phyloP scores from a whole-genome alignment of 1,284 basidiomycete genomes.

The Pisolithus thermaeus region DNA sequence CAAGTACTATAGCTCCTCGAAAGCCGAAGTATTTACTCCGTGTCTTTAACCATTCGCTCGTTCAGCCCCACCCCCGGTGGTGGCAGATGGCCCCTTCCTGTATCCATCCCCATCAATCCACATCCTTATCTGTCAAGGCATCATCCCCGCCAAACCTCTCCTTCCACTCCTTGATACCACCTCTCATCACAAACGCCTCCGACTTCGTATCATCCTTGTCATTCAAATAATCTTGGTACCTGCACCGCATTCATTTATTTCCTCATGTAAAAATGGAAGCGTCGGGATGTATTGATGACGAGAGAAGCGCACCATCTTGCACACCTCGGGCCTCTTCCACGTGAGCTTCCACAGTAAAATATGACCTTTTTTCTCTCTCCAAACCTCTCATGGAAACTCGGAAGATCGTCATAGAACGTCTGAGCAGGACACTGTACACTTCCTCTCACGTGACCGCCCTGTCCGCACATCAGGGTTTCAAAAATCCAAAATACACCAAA shows the following conservation, averaged over 20 bases:
- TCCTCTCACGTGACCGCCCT: slow-evolving; percentile 29
- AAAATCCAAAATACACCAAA: neutral
- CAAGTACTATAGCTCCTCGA: no score
- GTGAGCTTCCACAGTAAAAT: slow-evolving; percentile 27
- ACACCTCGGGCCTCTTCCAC: slow-evolving; percentile 25
- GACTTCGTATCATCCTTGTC: slow-evolving; percentile 15
- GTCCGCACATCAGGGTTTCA: neutral
- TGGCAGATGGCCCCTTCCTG: no score
- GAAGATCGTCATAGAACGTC: slow-evolving; percentile 20
- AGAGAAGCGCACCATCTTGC: slow-evolving; percentile 21
- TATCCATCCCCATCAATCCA: neutral
- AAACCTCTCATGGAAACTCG: slow-evolving; percentile 15
- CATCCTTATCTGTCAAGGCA: slow-evolving; percentile 18
- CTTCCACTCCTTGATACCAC: slow-evolving; percentile 22
- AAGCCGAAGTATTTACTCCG: no score
- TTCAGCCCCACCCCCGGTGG: no score
- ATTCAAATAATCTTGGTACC: slow-evolving; percentile 31
- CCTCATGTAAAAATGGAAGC: no score
- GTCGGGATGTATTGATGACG: neutral
- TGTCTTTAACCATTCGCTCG: no score
- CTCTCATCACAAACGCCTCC: slow-evolving; percentile 20
- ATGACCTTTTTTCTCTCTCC: slow-evolving; percentile 20
- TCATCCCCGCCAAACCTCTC: slow-evolving; percentile 6
- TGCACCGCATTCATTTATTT: slow-evolving; percentile 6
- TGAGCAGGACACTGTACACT: slow-evolving; percentile 25